A percentile compares a stretch with the other conserved stretches of the same genome.
These are phyloP conservation scores for Phialemoniopsis sp. DNA, from an alignment of 2,329 filamentous ascomycete genomes.

Conservation along the genomic window DNA sequence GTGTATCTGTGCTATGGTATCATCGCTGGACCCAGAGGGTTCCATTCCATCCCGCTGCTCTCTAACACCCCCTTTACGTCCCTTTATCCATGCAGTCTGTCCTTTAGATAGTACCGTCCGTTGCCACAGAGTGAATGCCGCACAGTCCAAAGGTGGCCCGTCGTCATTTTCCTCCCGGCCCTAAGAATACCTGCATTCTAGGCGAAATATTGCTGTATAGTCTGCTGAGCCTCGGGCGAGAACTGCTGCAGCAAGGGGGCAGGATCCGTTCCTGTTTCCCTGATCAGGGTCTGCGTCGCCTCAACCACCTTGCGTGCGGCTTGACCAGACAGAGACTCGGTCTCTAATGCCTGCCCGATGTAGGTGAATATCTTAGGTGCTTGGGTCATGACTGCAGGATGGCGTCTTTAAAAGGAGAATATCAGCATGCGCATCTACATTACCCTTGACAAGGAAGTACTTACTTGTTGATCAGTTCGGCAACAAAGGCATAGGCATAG, in stretches of 20 bases:
- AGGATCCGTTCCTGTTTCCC: constrained; percentile 69
- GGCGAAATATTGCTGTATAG: constrained; percentile 74
- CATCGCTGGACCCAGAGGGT: no score
- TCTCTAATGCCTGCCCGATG: constrained; percentile 84
- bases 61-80: no score
- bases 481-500: constrained; percentile 89
- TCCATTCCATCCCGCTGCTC: no score
- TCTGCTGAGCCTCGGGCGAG: constrained; percentile 74
- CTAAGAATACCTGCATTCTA: constrained; percentile 28
- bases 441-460: no score
- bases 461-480: constrained; percentile 91
- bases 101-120: no score
- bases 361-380: constrained; percentile 78
- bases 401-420: constrained; percentile 71
- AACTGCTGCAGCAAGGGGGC: constrained; percentile 72
- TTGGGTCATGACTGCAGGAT: constrained; percentile 74
- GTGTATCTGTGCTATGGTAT: no score
- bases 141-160: no score
- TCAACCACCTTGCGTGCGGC: constrained; percentile 73
- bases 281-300: constrained; percentile 74
- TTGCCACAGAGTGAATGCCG: no score
- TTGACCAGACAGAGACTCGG: constrained; percentile 82
- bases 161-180: not conserved
- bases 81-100: no score
- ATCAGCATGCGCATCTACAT: no score